Evolutionary conservation across 2,329 filamentous ascomycete genomes (phyloP).

Genomic region (Colletotrichum sp.): DNA sequence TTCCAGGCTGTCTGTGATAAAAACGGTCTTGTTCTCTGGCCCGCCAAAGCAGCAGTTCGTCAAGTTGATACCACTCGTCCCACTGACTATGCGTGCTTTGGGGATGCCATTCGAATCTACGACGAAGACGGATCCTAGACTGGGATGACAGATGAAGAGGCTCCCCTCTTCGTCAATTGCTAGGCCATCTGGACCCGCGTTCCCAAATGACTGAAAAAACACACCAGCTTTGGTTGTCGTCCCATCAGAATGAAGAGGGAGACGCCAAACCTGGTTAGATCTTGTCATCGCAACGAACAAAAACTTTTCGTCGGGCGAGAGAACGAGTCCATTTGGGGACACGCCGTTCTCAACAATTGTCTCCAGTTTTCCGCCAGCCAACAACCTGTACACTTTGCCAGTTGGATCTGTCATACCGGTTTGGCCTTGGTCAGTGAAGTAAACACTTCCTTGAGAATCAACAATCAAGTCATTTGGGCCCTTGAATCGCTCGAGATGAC

Average conservation of each 20-base stretch:
- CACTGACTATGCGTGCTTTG: slow-evolving; percentile 39
- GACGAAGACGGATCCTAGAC: slow-evolving; percentile 40
- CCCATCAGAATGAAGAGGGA: slow-evolving; percentile 42
- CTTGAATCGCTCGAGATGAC: slow-evolving; percentile 47
- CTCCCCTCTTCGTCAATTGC: slow-evolving; percentile 42
- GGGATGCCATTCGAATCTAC: slow-evolving; percentile 40
- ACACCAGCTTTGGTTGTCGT: slow-evolving; percentile 41
- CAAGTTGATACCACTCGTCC: slow-evolving; percentile 35
- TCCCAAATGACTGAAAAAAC: slow-evolving; percentile 46
- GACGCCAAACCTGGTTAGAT: slow-evolving; percentile 44
- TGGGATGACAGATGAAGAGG: slow-evolving; percentile 40
- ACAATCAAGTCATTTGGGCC: slow-evolving; percentile 46
- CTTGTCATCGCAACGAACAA: slow-evolving; percentile 45
- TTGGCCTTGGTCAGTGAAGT: slow-evolving; percentile 50
- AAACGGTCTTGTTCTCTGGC: slow-evolving; percentile 38
- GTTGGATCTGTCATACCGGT: slow-evolving; percentile 47
- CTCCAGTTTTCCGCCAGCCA: slow-evolving; percentile 38
- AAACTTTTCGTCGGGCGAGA: slow-evolving; percentile 42
- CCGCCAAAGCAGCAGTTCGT: slow-evolving; percentile 48
- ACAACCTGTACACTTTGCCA: slow-evolving; percentile 41
- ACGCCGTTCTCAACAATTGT: slow-evolving; percentile 40
- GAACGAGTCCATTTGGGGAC: slow-evolving; percentile 43
- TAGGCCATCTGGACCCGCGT: slow-evolving; percentile 43
- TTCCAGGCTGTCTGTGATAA: slow-evolving; percentile 44
- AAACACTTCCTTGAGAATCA: slow-evolving; percentile 39